Percentiles rank a stretch among this genome's conserved stretches.
phyloP scores from a whole-genome alignment of 345 rosid species.

The Pistacia vera region DNA sequence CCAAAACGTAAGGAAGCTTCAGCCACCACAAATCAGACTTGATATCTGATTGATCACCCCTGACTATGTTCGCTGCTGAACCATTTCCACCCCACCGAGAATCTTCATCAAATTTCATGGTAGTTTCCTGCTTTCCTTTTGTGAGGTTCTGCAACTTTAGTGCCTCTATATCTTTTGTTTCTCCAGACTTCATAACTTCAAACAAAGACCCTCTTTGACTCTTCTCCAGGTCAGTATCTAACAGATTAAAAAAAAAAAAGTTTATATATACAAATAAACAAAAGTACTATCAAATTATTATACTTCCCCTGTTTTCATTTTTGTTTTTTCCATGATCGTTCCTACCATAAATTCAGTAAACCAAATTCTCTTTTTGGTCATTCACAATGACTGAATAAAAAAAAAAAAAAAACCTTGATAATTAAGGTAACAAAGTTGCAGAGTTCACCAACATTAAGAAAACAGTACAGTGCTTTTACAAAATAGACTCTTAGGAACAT shows the following conservation, averaged over 20 bases:
- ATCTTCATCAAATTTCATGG: constrained; percentile 2
- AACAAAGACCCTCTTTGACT: constrained; percentile 25
- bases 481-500: constrained; percentile 19
- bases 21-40: constrained; percentile 62
- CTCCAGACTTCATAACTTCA: constrained; percentile 32
- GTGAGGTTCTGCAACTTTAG: constrained; percentile 15
- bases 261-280: constrained; percentile 1
- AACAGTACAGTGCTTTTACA: neutral
- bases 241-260: constrained; percentile 12
- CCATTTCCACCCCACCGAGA: constrained; percentile 33
- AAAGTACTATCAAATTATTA: neutral
- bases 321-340: neutral
- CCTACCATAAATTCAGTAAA: neutral
- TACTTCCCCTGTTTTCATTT: neutral
- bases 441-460: neutral
- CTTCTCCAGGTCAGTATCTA: constrained; percentile 49
- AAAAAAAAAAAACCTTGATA: neutral
- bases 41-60: constrained; percentile 34
- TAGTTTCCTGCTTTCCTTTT: constrained; percentile 29
- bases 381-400: neutral
- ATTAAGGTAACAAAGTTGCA: neutral
- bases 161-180: constrained; percentile 15
- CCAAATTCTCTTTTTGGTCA: neutral
- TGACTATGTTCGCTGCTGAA: constrained; percentile 22
- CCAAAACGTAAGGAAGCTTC: constrained; percentile 73